Evolutionary conservation across 148 eudicot species (phyloP).

Genomic region (Cornus kousa): DNA sequence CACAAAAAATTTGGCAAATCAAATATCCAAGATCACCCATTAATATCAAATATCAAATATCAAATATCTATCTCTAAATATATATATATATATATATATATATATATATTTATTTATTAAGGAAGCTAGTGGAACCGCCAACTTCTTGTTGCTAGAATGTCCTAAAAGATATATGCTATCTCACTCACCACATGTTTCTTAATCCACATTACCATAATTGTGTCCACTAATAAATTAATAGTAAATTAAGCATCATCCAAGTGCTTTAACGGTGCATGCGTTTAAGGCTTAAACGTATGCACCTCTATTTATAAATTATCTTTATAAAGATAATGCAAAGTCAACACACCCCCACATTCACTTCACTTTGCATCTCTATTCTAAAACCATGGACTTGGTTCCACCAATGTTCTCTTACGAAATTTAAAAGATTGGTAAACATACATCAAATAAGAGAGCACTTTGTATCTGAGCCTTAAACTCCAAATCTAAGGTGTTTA

Average conservation of each 20-base stretch:
- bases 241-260: neutral
- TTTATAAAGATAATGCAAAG: neutral
- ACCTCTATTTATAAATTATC: no score
- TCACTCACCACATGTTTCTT: constrained; percentile 34
- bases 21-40: no score
- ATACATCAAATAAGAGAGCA: no score
- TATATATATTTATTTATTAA: no score
- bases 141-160: no score
- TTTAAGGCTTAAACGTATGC: no score
- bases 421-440: neutral
- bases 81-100: no score
- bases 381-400: neutral
- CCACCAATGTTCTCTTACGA: neutral
- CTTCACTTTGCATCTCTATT: constrained; percentile 3
- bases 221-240: constrained; percentile 2
- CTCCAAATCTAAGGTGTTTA: neutral
- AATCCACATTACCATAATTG: constrained; percentile 22
- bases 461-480: neutral
- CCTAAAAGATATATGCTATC: constrained; percentile 28
- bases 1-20: no score
- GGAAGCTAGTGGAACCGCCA: no score
- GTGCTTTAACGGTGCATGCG: neutral
- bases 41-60: no score
- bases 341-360: neutral
- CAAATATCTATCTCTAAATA: no score